These are phyloP conservation scores for Metschnikowia gelsemii DNA, from an alignment of 805 yeast genomes.

Conservation along the genomic window DNA sequence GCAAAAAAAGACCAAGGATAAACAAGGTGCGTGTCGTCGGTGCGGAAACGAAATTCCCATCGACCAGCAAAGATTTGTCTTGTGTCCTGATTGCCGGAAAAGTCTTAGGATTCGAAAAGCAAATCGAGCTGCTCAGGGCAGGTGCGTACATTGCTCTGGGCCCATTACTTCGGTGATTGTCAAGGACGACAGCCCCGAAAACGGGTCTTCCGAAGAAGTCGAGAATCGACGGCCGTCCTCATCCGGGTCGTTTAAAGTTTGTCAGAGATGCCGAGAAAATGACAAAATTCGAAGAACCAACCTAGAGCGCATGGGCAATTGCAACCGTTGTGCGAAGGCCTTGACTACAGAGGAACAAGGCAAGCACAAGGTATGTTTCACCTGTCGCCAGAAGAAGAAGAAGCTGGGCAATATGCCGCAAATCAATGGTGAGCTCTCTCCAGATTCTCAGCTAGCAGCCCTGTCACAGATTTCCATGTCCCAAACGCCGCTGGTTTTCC, in stretches of 20 bases:
- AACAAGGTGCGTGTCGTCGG: constrained; percentile 61
- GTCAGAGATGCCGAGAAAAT: constrained; percentile 60
- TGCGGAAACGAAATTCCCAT: constrained; percentile 57
- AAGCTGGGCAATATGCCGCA: constrained; percentile 21
- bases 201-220: constrained; percentile 17
- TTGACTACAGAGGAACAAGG: constrained; percentile 47
- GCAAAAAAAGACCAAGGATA: constrained; percentile 60
- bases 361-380: constrained; percentile 55
- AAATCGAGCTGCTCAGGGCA: constrained; percentile 58
- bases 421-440: constrained; percentile 1
- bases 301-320: constrained; percentile 56
- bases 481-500: constrained; percentile 5
- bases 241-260: constrained; percentile 52
- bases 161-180: constrained; percentile 45
- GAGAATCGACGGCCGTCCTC: constrained; percentile 23
- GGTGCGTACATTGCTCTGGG: constrained; percentile 69
- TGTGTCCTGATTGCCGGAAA: constrained; percentile 60
- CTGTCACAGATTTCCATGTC: constrained; percentile 2
- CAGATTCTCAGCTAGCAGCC: not conserved
- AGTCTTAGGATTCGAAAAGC: constrained; percentile 56
- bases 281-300: constrained; percentile 57
- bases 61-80: constrained; percentile 51
- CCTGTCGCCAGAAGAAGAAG: constrained; percentile 56
- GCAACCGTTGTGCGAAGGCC: constrained; percentile 60
- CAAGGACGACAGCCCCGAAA: constrained; percentile 25